phyloP scores from a whole-genome alignment of 1,284 basidiomycete genomes.

The Coniferiporia sulphurascens region DNA sequence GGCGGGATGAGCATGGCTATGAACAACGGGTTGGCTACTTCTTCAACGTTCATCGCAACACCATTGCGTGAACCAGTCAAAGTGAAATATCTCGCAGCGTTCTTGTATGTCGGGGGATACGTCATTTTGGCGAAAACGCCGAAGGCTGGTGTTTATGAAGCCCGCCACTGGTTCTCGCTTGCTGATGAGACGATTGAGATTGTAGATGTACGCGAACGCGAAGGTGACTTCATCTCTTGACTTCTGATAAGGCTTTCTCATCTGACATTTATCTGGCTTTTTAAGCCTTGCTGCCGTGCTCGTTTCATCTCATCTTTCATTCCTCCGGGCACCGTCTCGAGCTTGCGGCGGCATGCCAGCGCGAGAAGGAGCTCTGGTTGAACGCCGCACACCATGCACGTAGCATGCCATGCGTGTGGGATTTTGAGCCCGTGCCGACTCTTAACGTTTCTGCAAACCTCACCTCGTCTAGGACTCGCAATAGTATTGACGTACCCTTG shows the following conservation, averaged over 20 bases:
- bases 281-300: constrained; percentile 70
- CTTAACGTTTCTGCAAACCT: constrained; percentile 28
- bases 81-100: constrained; percentile 84
- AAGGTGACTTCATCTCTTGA: constrained; percentile 42
- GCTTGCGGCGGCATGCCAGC: constrained; percentile 73
- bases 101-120: constrained; percentile 83
- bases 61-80: constrained; percentile 43
- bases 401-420: constrained; percentile 40
- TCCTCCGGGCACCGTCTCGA: constrained; percentile 44
- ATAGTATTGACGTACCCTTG: constrained; percentile 7
- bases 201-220: constrained; percentile 64
- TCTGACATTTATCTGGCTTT: constrained; percentile 11
- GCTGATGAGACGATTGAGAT: constrained; percentile 54
- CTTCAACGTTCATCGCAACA: constrained; percentile 26
- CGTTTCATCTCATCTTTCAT: constrained; percentile 67
- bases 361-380: constrained; percentile 84
- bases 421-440: constrained; percentile 56
- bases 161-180: constrained; percentile 81
- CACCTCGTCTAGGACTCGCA: background rate
- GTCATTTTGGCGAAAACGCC: constrained; percentile 81
- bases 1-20: constrained; percentile 18
- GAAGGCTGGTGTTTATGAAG: constrained; percentile 78
- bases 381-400: constrained; percentile 51
- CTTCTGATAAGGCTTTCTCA: constrained; percentile 1
- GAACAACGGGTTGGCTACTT: too few species aligned